phyloP scores from a whole-genome alignment of 805 yeast genomes.

The Aciculoconidium aculeatum region DNA sequence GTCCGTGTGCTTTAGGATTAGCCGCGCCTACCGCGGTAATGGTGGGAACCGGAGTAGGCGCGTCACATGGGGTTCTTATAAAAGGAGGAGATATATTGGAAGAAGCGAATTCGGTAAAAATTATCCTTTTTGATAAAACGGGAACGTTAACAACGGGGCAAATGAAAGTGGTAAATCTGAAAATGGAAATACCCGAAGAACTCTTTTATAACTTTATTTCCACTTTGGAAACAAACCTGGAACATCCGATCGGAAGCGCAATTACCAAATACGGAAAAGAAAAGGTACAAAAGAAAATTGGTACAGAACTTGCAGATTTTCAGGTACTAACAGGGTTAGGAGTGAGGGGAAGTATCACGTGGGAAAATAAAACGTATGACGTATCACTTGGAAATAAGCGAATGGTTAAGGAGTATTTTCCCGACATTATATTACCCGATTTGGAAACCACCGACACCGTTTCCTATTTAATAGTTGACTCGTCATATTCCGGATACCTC shows the following conservation, averaged over 20 bases:
- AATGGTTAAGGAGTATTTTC: constrained; percentile 26
- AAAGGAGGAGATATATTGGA: constrained; percentile 93
- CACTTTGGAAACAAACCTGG: constrained; percentile 62
- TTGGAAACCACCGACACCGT: constrained; percentile 34
- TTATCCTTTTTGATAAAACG: constrained; percentile 86
- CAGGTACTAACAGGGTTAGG: constrained; percentile 42
- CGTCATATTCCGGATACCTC: constrained; percentile 54
- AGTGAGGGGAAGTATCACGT: constrained; percentile 35
- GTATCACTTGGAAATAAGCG: constrained; percentile 52
- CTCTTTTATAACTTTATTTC: constrained; percentile 52
- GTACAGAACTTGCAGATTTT: constrained; percentile 27
- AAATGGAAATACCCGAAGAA: constrained; percentile 20
- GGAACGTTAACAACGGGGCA: constrained; percentile 89
- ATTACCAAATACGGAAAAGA: constrained; percentile 38
- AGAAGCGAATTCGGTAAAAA: constrained; percentile 54
- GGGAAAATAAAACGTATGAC: constrained; percentile 13
- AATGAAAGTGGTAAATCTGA: constrained; percentile 41
- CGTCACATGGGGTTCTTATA: constrained; percentile 79
- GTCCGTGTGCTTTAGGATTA: constrained; percentile 96
- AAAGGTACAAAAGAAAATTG: constrained; percentile 13
- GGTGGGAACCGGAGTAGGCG: constrained; percentile 98
- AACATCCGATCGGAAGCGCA: constrained; percentile 85
- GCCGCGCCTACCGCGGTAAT: constrained; percentile 98
- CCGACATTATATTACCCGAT: constrained; percentile 6
- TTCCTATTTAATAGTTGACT: constrained; percentile 56